Percentiles rank a stretch among this genome's conserved stretches.
These are phyloP conservation scores for Quercus cerris DNA, from an alignment of 306 rosid species.

Conservation along the genomic window DNA sequence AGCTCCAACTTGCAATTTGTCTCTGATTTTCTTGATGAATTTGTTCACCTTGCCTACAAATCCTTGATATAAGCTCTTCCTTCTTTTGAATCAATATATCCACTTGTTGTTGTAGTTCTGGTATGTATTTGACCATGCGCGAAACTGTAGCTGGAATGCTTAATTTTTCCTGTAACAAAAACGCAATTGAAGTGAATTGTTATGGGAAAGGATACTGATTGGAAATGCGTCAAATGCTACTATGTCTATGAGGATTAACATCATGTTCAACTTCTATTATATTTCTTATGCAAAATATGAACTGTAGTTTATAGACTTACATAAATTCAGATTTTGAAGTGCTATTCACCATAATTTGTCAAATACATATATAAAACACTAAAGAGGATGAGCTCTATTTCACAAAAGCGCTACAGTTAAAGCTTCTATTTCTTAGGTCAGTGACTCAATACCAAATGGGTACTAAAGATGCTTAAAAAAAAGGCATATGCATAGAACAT, in stretches of 20 bases:
- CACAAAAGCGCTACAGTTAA: no score
- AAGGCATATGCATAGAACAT: no score
- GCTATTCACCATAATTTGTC: no score
- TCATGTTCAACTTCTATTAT: neutral
- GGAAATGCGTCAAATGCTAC: neutral
- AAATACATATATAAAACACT: no score
- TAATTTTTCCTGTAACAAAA: slow-evolving; percentile 44
- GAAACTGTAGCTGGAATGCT: slow-evolving; percentile 71
- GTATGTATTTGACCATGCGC: slow-evolving; percentile 52
- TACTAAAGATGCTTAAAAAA: no score
- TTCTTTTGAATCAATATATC: slow-evolving; percentile 47
- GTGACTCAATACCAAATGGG: no score
- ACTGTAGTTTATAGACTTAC: no score
- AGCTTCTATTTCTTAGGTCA: no score
- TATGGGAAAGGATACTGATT: neutral
- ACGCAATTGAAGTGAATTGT: neutral
- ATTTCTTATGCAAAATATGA: no score
- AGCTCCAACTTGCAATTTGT: neutral
- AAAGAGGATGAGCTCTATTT: no score
- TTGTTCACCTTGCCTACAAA: slow-evolving; percentile 13
- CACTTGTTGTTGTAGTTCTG: slow-evolving; percentile 56
- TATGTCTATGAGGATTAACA: no score
- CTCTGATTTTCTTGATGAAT: neutral
- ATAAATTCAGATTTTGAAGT: no score
- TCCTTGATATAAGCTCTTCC: slow-evolving; percentile 40